Evolutionary conservation across 805 yeast genomes (phyloP).

Genomic region (Lachancea nothofagi): DNA sequence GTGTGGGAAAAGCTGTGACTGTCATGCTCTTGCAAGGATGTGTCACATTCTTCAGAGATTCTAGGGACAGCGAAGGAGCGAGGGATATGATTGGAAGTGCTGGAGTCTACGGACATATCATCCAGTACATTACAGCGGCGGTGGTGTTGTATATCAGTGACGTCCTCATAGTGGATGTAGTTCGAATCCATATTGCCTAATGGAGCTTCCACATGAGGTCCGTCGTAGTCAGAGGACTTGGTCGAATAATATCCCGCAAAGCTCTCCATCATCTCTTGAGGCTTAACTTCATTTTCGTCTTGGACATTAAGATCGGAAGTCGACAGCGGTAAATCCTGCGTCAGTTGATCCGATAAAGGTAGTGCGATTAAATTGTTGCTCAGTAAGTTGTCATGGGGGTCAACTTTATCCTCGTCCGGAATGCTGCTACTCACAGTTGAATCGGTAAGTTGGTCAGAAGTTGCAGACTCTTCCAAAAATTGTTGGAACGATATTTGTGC

Average conservation of each 20-base stretch:
- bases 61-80: conserved; percentile 6
- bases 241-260: conserved; percentile 5
- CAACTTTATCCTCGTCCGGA: not conserved
- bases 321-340: not conserved
- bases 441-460: conserved; percentile 1
- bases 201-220: not conserved
- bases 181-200: not conserved
- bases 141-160: not conserved
- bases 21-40: conserved; percentile 5
- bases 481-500: conserved; percentile 9
- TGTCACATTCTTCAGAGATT: conserved; percentile 1
- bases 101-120: conserved; percentile 20
- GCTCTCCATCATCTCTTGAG: conserved; percentile 6
- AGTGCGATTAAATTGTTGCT: not conserved
- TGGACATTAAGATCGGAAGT: not conserved
- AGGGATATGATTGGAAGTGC: conserved; percentile 6
- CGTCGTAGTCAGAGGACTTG: conserved; percentile 1
- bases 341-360: conserved; percentile 1
- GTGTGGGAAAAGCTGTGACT: conserved; percentile 9
- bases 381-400: not conserved
- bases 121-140: conserved; percentile 16
- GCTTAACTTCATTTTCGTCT: not conserved
- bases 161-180: conserved; percentile 4
- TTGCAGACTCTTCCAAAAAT: conserved; percentile 8
- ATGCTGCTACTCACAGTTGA: conserved; percentile 3